Evolutionary conservation across 352 stramenopile species (phyloP).

Genomic region (Phytophthora colocasiae): DNA sequence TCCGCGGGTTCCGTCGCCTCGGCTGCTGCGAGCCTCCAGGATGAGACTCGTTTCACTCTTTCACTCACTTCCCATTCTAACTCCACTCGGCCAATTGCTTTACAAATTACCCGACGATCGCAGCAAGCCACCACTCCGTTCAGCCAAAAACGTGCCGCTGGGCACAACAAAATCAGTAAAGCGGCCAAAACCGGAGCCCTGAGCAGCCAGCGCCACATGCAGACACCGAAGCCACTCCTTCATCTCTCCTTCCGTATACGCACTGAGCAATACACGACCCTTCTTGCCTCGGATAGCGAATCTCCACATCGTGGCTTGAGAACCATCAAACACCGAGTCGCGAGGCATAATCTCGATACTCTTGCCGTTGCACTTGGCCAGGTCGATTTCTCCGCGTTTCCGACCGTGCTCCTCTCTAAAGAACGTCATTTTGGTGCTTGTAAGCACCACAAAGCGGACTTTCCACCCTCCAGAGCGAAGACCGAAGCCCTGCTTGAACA

Average conservation of each 20-base stretch:
- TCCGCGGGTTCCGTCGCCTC: constrained; percentile 21
- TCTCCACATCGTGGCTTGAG: constrained; percentile 81
- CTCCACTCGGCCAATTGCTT: constrained; percentile 22
- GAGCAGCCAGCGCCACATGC: constrained; percentile 68
- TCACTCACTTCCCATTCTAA: constrained; percentile 25
- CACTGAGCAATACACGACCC: constrained; percentile 71
- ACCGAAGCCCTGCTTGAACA: constrained; percentile 82
- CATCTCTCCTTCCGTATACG: constrained; percentile 86
- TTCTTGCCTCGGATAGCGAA: constrained; percentile 74
- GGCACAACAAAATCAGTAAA: constrained; percentile 78
- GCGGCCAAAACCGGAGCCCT: constrained; percentile 56
- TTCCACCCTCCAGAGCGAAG: constrained; percentile 74
- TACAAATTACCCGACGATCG: constrained; percentile 58
- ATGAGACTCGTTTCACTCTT: constrained; percentile 2
- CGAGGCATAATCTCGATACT: constrained; percentile 85
- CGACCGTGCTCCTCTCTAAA: constrained; percentile 76
- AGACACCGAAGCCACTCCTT: constrained; percentile 86
- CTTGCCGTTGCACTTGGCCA: constrained; percentile 67
- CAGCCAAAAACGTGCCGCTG: constrained; percentile 69
- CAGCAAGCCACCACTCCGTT: constrained; percentile 59
- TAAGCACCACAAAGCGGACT: constrained; percentile 75
- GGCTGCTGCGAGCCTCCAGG: constrained; percentile 11
- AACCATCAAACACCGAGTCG: constrained; percentile 82
- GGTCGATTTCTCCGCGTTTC: constrained; percentile 75
- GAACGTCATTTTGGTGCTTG: constrained; percentile 71